Evolutionary conservation across 2,329 filamentous ascomycete genomes (phyloP).

Genomic region (Penicillium sp.): DNA sequence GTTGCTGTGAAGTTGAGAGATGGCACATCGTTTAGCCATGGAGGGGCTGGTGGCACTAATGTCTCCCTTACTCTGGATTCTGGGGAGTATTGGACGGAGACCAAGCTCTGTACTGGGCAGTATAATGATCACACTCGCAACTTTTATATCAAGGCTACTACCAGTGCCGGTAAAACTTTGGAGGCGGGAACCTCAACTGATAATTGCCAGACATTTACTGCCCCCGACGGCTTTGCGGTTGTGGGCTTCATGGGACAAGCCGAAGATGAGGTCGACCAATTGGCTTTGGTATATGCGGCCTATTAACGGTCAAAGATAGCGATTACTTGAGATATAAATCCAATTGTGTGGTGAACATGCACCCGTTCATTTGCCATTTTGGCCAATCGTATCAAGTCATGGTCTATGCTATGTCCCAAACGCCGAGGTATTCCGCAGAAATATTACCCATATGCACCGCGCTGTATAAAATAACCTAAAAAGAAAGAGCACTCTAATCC

Average conservation of each 20-base stretch:
- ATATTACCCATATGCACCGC: conserved; percentile 19
- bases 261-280: conserved; percentile 57
- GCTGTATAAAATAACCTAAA: conserved; percentile 17
- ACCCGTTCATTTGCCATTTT: conserved; percentile 2
- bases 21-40: conserved; percentile 52
- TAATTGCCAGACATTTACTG: conserved; percentile 50
- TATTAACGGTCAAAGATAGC: neutral
- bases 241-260: conserved; percentile 54
- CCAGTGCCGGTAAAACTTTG: conserved; percentile 49
- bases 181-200: conserved; percentile 47
- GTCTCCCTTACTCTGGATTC: conserved; percentile 45
- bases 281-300: conserved; percentile 41
- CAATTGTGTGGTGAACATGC: neutral
- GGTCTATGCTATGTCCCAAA: conserved; percentile 19
- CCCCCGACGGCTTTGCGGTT: conserved; percentile 52
- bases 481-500: conserved; percentile 20
- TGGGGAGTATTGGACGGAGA: conserved; percentile 51
- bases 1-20: conserved; percentile 50
- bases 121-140: conserved; percentile 49
- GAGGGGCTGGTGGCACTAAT: conserved; percentile 52
- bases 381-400: conserved; percentile 18
- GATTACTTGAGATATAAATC: neutral
- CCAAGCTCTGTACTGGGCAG: conserved; percentile 52
- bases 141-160: conserved; percentile 57
- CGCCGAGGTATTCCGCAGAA: conserved; percentile 13